Percentiles rank a stretch among this genome's conserved stretches.
These are phyloP conservation scores for Ceratobasidium sp. DNA, from an alignment of 1,284 basidiomycete genomes.

Conservation along the genomic window DNA sequence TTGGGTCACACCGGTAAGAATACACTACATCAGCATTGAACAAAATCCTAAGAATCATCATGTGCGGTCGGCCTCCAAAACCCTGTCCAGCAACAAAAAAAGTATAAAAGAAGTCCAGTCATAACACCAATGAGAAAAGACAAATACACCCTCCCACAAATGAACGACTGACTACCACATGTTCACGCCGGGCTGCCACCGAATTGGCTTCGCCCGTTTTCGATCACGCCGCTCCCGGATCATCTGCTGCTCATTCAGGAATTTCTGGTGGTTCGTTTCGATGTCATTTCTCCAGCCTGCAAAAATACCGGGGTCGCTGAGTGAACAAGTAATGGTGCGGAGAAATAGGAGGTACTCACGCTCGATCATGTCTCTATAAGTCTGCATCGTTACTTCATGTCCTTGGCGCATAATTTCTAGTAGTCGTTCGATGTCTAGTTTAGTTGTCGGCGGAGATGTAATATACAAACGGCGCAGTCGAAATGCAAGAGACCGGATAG, in stretches of 20 bases:
- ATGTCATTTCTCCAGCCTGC: slow-evolving; percentile 33
- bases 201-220: slow-evolving; percentile 26
- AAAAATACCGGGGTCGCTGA: not conserved
- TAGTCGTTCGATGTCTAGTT: slow-evolving; percentile 29
- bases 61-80: not conserved
- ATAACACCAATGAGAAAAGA: not conserved
- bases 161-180: slow-evolving; percentile 14
- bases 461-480: not conserved
- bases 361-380: slow-evolving; percentile 25
- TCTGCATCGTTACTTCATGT: slow-evolving; percentile 41
- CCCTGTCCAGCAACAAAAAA: not conserved
- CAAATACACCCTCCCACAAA: not conserved
- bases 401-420: slow-evolving; percentile 37
- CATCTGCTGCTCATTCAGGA: slow-evolving; percentile 15
- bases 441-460: not conserved
- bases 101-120: not conserved
- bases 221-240: slow-evolving; percentile 17
- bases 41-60: slow-evolving; percentile 10
- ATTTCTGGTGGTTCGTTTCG: slow-evolving; percentile 25
- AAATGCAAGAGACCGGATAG: not conserved
- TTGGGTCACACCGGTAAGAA: not conserved
- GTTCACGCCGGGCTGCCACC: slow-evolving; percentile 39
- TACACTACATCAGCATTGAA: slow-evolving; percentile 4
- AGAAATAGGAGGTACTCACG: slow-evolving; percentile 10
- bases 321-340: not conserved